Base-by-base conservation (phyloP, 139 green algal species). In the Volvox reticuliferus region DNA sequence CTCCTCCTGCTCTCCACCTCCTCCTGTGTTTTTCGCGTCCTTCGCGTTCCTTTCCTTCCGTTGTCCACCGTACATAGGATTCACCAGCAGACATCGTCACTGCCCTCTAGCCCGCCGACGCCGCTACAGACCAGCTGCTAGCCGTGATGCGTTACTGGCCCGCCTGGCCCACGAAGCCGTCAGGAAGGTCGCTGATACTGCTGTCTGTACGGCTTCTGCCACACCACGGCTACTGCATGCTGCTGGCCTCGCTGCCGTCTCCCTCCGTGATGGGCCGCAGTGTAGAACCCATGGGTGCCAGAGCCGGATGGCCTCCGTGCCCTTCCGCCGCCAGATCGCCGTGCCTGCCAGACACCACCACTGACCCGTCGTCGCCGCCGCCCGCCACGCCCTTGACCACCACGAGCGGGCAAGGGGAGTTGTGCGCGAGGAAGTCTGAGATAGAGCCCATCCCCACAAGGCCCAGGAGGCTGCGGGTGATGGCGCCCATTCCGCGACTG, bases 371-470 rank as follows among this genome's bases (percentile, higher is more conserved):
- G 26, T 82, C 65, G 30, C 65, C 86, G 55, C 86, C 86, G 76
- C 87, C 88, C 30, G 78, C 78, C 36, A 91, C 88, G 44, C 88
- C 88, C 63, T 91, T 91, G 22, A 96, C 85, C 28, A 97, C 91
- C 20, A 73, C 85, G 71, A 97, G 92, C 12, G 95, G 84, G 61
- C 91, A 95, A 69, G 77, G 32, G 28, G 93, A 50, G 87, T 96
- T 90, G 89, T 96, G 94, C 19, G 96, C 85, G n/a, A 82, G 75
- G 91, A 96, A 95, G 79, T 95, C 93, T 61, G 81, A 92, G 13
- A 97, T 94, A 55, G 82, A 93, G 28, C 95, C 95, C 67, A 97
- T 91, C 21, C 95, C 95, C 24, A 97, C 93, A 26, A 97, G 85
- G 20, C 87, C 83, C 93, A 97, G 91, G 30, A 97, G 73, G 0